phyloP scores from a whole-genome alignment of 345 rosid species.

The Sonneratia caseolaris region DNA sequence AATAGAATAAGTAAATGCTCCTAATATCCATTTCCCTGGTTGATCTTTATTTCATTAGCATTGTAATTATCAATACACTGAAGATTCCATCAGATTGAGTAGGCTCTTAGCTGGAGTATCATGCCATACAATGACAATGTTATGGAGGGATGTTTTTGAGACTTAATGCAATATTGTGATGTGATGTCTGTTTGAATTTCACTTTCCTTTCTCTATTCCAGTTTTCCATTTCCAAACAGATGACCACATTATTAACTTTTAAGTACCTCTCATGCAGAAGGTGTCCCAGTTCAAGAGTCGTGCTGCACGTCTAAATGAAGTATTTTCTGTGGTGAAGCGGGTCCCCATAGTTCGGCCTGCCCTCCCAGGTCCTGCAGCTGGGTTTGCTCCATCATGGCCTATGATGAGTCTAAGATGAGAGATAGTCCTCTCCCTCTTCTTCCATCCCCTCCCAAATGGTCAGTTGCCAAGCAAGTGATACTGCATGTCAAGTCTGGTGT shows the following conservation, averaged over 20 bases:
- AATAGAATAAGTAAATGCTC: not conserved
- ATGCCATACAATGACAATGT: not conserved
- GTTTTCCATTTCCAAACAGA: not conserved
- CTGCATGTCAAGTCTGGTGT: not conserved
- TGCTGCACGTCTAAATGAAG: slow-evolving; percentile 75
- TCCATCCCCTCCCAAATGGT: not conserved
- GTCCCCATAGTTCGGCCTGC: slow-evolving; percentile 71
- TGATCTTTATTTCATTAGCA: not conserved
- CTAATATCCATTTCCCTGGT: too few relatives aligned
- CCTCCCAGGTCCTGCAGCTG: slow-evolving; percentile 49
- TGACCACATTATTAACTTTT: not conserved
- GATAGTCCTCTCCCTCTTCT: not conserved
- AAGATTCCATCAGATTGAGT: not conserved
- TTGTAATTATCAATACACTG: not conserved
- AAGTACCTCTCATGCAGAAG: slow-evolving; percentile 42
- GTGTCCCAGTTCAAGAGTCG: slow-evolving; percentile 61
- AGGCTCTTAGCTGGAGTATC: not conserved
- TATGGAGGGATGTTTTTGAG: not conserved
- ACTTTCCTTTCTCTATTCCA: not conserved
- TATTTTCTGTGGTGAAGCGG: slow-evolving; percentile 71
- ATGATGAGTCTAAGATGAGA: slow-evolving; percentile 62
- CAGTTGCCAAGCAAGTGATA: not conserved
- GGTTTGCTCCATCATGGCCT: slow-evolving; percentile 49
- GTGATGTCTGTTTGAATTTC: not conserved
- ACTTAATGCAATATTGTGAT: not conserved